A percentile compares a stretch with the other conserved stretches of the same genome.
phyloP scores from a whole-genome alignment of 768 basidiomycete species.

The Coprinopsis sp. region DNA sequence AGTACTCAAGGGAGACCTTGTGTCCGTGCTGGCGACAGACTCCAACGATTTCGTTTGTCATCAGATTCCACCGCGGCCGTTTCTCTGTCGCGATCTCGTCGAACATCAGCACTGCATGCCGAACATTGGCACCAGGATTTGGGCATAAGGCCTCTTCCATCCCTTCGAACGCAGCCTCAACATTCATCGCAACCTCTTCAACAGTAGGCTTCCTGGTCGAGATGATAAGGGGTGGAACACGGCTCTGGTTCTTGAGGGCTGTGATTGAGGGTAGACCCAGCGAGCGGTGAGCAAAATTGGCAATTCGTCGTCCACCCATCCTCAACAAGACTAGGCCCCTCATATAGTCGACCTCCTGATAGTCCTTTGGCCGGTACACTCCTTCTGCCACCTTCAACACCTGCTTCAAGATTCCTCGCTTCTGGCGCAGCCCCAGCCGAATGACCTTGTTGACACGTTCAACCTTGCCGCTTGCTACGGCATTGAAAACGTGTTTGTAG shows the following conservation, averaged over 20 bases:
- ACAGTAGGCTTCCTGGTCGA: slow-evolving; percentile 13
- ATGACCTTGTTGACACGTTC: slow-evolving; percentile 16
- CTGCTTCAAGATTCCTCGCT: slow-evolving; percentile 8
- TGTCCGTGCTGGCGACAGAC: slow-evolving; percentile 23
- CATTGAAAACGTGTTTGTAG: slow-evolving; percentile 18
- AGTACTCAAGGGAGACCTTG: slow-evolving; percentile 16
- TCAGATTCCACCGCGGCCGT: slow-evolving; percentile 20
- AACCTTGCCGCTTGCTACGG: slow-evolving; percentile 20
- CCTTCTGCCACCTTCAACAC: slow-evolving; percentile 13
- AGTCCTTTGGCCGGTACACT: slow-evolving; percentile 20
- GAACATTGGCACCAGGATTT: background rate
- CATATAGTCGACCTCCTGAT: slow-evolving; percentile 18
- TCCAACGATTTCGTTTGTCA: slow-evolving; percentile 23
- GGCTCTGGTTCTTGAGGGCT: slow-evolving; percentile 11
- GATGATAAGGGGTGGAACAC: slow-evolving; percentile 14
- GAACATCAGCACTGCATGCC: slow-evolving; percentile 23
- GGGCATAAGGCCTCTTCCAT: background rate
- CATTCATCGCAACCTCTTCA: slow-evolving; percentile 8
- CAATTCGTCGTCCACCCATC: slow-evolving; percentile 18
- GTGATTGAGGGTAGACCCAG: slow-evolving; percentile 12
- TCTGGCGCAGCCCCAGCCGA: slow-evolving; percentile 12
- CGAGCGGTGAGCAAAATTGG: slow-evolving; percentile 19
- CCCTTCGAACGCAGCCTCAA: slow-evolving; percentile 2
- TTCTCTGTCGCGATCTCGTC: slow-evolving; percentile 26
- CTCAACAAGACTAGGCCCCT: slow-evolving; percentile 17